Evolutionary conservation across 23 red algal species (phyloP).

Genomic region (Agarophyton chilense): DNA sequence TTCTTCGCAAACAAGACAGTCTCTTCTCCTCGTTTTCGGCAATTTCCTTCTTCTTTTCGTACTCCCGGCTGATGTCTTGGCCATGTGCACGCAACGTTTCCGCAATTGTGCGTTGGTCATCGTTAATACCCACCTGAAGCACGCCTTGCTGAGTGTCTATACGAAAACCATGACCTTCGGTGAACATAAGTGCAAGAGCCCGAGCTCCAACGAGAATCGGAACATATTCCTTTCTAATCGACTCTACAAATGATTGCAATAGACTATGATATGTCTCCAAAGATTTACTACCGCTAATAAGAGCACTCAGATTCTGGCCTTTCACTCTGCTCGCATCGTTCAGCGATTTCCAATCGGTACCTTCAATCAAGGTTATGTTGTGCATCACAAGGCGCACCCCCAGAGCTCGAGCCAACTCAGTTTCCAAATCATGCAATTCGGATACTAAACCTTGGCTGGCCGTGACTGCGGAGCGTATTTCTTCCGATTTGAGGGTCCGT

Average conservation of each 20-base stretch:
- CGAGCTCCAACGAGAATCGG: background rate
- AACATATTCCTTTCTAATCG: background rate
- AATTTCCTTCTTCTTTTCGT: conserved; percentile 18
- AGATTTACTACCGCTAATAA: background rate
- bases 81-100: conserved; percentile 8
- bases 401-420: conserved; percentile 8
- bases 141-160: conserved; percentile 23
- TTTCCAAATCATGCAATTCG: conserved; percentile 16
- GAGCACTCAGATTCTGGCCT: background rate
- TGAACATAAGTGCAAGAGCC: conserved; percentile 51
- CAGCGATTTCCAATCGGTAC: background rate
- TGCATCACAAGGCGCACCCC: conserved; percentile 59
- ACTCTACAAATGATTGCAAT: background rate
- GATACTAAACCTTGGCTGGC: background rate
- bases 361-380: conserved; percentile 4
- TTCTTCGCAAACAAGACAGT: background rate
- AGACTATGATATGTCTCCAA: background rate
- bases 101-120: background rate
- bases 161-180: conserved; percentile 21
- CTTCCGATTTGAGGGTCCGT: conserved; percentile 17
- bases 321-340: background rate
- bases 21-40: conserved; percentile 24
- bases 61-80: background rate
- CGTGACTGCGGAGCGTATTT: conserved; percentile 7
- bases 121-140: conserved; percentile 11